Evolutionary conservation across 441 rosid species (phyloP), one percentile per base, ranked within the genome.

Genomic region (Pelargonium citronellum): DNA sequence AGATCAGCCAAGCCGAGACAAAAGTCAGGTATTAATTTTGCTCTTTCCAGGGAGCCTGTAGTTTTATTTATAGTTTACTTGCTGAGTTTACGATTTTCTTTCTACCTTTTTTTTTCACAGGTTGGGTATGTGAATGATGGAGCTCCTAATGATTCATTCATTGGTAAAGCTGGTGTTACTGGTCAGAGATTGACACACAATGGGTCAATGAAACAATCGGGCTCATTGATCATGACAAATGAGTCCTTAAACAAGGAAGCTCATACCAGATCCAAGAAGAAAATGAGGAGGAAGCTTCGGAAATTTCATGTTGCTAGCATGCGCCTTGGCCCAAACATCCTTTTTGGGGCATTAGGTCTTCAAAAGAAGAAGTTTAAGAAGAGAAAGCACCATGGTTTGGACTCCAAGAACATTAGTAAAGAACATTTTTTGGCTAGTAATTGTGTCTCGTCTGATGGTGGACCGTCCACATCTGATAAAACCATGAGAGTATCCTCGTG

Each of bases 391-490:
- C 27, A 47, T 64, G 22, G 71, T 4, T 66, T 64, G 64, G 72
- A 68, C 69, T 68, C 63, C 9, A 67, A 74, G 37, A 74, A 67
- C 51, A 75, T 78, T 13, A 30, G 77, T 24, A 72, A 80, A 77
- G 86, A 83, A 71, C 81, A 75, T 6, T 47, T 71, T 55, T 71
- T 79, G 67, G 83, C 74, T 51, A 60, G 69, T 70, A 70, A 67
- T 61, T 51, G 34, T 46, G 44, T 66, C 60, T 37, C 77, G 10
- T 69, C 76, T 41, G 84, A 80, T 75, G 71, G 72, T 49, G 86
- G 77, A 70, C 86, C 87, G 66, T 87, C 96, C 64, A 82, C 90
- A 44, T 82, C 90, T 73, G 80, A 72, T 74, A 70, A 69, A n/a
- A 68, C 75, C 24, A 44, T 20, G 41, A 57, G 70, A 22, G 43